These are phyloP conservation scores for Pisolithus orientalis DNA, from an alignment of 768 basidiomycete species.

Conservation along the genomic window DNA sequence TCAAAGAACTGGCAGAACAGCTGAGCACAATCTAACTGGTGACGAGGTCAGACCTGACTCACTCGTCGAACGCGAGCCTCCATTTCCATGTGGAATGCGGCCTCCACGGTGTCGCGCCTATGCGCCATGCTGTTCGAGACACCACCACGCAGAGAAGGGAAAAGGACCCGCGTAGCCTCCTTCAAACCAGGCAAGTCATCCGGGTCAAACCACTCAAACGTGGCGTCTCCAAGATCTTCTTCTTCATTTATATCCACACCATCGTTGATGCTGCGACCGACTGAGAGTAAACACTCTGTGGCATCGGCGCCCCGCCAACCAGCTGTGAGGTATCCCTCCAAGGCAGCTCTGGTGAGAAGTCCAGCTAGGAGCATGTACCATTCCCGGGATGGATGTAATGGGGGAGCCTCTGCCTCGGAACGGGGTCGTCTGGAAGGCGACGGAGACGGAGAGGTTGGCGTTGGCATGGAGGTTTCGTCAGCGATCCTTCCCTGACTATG, in stretches of 20 bases:
- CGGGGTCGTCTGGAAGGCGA: constrained; percentile 17
- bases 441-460: constrained; percentile 10
- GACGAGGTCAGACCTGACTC: constrained; percentile 21
- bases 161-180: constrained; percentile 64
- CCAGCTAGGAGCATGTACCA: constrained; percentile 82
- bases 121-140: constrained; percentile 20
- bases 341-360: constrained; percentile 71
- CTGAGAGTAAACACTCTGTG: constrained; percentile 63
- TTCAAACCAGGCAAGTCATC: constrained; percentile 67
- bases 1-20: constrained; percentile 60
- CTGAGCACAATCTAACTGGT: constrained; percentile 3
- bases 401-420: constrained; percentile 37
- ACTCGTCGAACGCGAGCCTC: constrained; percentile 62
- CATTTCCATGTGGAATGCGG: constrained; percentile 75
- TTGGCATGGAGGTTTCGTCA: constrained; percentile 8
- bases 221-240: constrained; percentile 27
- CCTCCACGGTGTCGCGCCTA: constrained; percentile 49
- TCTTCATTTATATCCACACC: constrained; percentile 20
- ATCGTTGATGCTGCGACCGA: constrained; percentile 52
- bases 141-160: constrained; percentile 43
- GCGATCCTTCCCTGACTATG: constrained; percentile 21
- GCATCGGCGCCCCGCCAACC: constrained; percentile 74
- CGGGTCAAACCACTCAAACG: constrained; percentile 60
- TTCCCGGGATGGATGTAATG: constrained; percentile 60
- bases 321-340: constrained; percentile 80